Base-by-base conservation (phyloP, 208 protist genomes). In the Leishmania tropica region DNA sequence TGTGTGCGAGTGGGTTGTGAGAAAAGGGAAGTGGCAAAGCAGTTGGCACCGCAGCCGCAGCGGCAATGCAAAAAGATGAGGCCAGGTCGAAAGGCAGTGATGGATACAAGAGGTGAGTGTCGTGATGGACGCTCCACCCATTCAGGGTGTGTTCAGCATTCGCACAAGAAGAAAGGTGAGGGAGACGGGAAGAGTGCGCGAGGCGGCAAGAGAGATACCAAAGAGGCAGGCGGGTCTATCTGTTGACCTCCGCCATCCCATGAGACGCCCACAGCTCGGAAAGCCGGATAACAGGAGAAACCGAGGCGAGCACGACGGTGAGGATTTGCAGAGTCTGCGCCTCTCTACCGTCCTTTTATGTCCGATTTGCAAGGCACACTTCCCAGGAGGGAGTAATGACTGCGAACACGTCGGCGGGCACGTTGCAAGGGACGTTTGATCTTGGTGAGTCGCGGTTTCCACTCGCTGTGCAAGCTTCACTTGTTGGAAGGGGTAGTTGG, bases 151-250 rank as follows among this genome's bases (percentile, higher is more conserved):
- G 45, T 54, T 47, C 37, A 53, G 70, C 28, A 53, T 77, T 56
- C 62, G 13, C 24, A 28, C 45, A 15, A 45, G 28, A 42, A 80
- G 42, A 37, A 7, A 53, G 42, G 79, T 78, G 48, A 70, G 68
- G 76, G 51, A 81, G n/a, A 74, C 68, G 24, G 51, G 35, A 45
- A 62, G 31, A 47, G 48, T 75, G 54, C 54, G 68, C 56, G 35
- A 64, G 28, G 28, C 21, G 67, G 40, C 3, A 47, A 80, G 58
- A 42, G 64, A 48, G 70, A 47, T 67, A 37, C 68, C 1, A 77
- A 42, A 42, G 15, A 48, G 48, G 40, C 28, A 76, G 28, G 40
- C 47, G 70, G 45, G 24, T 54, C 40, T 6, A 7, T 21, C 7
- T 17, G 15, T 35, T 8, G 24, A 15, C 24, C 47, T 54, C 70